A percentile compares a stretch with the other conserved stretches of the same genome.
phyloP scores from a whole-genome alignment of 371 early-diverging fungal genomes.

The Zopfochytrium polystomum region DNA sequence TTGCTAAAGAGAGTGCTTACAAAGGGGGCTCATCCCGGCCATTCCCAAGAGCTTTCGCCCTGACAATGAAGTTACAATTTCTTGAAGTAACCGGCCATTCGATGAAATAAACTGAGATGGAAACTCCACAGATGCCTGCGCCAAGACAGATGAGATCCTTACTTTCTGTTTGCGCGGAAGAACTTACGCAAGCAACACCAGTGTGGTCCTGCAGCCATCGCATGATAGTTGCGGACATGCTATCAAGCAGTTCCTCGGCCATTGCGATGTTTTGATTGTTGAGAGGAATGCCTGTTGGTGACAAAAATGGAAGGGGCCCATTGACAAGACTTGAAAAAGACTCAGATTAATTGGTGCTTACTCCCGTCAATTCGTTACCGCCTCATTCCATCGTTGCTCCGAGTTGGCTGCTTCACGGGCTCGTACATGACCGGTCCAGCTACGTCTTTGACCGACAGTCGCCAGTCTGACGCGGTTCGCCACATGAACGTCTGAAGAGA shows the following conservation, averaged over 20 bases:
- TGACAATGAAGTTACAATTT: conserved; percentile 35
- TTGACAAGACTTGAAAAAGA: conserved; percentile 18
- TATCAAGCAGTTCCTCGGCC: conserved; percentile 11
- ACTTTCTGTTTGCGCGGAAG: neutral
- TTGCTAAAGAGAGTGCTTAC: too few relatives aligned
- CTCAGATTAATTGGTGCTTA: neutral
- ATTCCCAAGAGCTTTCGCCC: conserved; percentile 16
- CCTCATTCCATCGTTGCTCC: too few relatives aligned
- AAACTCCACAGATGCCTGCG: neutral
- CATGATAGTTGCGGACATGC: conserved; percentile 18
- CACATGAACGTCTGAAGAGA: conserved; percentile 33
- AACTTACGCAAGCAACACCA: conserved; percentile 10
- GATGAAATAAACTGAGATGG: conserved; percentile 18
- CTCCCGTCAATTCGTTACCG: too few relatives aligned
- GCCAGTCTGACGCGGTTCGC: conserved; percentile 10
- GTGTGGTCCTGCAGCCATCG: conserved; percentile 39
- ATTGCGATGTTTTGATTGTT: conserved; percentile 14
- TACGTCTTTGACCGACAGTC: neutral
- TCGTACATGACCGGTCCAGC: conserved; percentile 19
- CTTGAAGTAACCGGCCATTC: conserved; percentile 22
- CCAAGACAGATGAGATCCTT: conserved; percentile 2
- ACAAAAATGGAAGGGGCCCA: conserved; percentile 22
- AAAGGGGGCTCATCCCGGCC: too few relatives aligned
- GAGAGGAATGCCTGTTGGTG: conserved; percentile 37
- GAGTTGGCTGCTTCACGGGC: conserved; percentile 10